A percentile compares a stretch with the other conserved stretches of the same genome.
phyloP scores from a whole-genome alignment of 2,329 filamentous ascomycete species.

The Alternaria infectoria region DNA sequence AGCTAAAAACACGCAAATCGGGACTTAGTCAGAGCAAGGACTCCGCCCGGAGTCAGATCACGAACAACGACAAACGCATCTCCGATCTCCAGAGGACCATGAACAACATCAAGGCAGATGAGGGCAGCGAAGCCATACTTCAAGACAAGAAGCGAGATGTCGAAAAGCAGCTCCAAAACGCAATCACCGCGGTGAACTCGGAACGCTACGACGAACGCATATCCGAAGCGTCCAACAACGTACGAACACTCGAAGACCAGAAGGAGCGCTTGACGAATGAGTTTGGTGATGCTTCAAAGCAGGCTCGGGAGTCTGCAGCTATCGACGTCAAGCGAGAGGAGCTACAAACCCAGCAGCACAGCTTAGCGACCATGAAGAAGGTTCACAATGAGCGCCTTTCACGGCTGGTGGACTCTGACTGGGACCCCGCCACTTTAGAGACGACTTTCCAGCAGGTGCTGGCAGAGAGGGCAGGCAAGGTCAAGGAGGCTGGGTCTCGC shows the following conservation, averaged over 20 bases:
- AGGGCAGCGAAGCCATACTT: constrained; percentile 79
- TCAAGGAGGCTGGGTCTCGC: constrained; percentile 70
- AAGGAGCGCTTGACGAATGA: constrained; percentile 77
- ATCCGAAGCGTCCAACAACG: constrained; percentile 66
- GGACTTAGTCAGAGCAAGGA: constrained; percentile 76
- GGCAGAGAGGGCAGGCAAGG: constrained; percentile 61
- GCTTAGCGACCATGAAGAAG: constrained; percentile 76
- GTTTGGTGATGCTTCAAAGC: constrained; percentile 79
- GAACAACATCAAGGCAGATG: constrained; percentile 79
- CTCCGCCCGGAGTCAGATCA: constrained; percentile 74
- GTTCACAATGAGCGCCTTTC: constrained; percentile 77
- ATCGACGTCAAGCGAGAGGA: constrained; percentile 85
- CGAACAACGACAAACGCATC: constrained; percentile 74
- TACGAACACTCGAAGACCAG: constrained; percentile 74
- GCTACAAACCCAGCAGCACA: constrained; percentile 72
- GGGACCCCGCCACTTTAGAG: constrained; percentile 75
- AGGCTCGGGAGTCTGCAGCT: constrained; percentile 81
- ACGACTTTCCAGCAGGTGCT: constrained; percentile 70
- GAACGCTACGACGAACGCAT: constrained; percentile 75
- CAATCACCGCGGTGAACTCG: constrained; percentile 67
- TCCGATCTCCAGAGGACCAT: constrained; percentile 70
- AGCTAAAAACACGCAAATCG: constrained; percentile 76
- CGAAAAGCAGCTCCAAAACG: constrained; percentile 65
- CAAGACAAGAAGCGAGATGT: constrained; percentile 76
- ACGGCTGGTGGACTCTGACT: constrained; percentile 67